phyloP scores from a whole-genome alignment of 2,329 filamentous ascomycete genomes.

The Trichoderma sp. region DNA sequence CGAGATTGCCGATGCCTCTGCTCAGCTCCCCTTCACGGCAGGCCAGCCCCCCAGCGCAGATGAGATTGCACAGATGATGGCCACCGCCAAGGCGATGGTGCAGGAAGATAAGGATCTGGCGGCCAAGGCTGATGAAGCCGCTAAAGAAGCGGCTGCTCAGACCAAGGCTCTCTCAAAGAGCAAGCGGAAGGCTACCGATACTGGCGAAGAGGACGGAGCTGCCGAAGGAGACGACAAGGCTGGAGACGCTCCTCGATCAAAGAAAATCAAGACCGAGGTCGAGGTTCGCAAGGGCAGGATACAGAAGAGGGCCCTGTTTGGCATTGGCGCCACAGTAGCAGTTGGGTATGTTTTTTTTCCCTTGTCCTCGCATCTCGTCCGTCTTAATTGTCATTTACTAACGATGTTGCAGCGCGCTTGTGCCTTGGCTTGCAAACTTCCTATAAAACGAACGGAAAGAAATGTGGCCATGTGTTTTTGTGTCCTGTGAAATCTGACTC shows the following conservation, averaged over 20 bases:
- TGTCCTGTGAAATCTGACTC: constrained; percentile 23
- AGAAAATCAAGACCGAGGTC: constrained; percentile 79
- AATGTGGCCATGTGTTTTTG: constrained; percentile 14
- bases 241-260: constrained; percentile 56
- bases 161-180: constrained; percentile 47
- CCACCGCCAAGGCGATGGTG: constrained; percentile 86
- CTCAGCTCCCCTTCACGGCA: constrained; percentile 68
- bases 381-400: not conserved
- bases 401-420: constrained; percentile 43
- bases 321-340: constrained; percentile 82
- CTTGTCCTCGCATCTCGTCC: not conserved
- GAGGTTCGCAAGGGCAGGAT: constrained; percentile 85
- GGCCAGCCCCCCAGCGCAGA: constrained; percentile 72
- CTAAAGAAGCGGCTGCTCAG: constrained; percentile 40
- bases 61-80: constrained; percentile 80
- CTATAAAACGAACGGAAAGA: constrained; percentile 39
- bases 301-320: constrained; percentile 80
- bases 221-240: constrained; percentile 32
- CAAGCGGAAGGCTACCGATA: constrained; percentile 76
- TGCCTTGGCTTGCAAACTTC: constrained; percentile 55
- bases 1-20: constrained; percentile 64
- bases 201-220: constrained; percentile 63
- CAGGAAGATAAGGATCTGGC: constrained; percentile 58
- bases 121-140: constrained; percentile 40
- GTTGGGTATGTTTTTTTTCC: constrained; percentile 72